Conservation (phyloP, 225 moss, liverwort and hornwort species). For the Marchantia polymorpha region DNA sequence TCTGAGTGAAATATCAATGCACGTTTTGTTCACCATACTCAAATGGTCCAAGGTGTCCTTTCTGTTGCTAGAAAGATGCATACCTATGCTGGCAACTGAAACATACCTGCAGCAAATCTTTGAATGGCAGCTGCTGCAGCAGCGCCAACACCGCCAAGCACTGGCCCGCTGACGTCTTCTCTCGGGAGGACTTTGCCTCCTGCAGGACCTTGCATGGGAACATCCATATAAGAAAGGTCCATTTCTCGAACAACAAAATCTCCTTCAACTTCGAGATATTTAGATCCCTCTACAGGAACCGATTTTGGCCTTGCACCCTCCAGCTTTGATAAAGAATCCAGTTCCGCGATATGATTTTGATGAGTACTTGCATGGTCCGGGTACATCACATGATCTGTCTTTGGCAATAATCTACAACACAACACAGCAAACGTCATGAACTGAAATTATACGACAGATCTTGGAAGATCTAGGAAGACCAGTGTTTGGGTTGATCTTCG, state of each 20-base stretch:
- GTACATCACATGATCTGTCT: neutral
- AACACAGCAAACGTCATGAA: neutral
- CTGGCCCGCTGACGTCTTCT: constrained; percentile 27
- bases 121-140: constrained; percentile 50
- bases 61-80: neutral
- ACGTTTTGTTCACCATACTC: neutral
- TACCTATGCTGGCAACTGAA: neutral
- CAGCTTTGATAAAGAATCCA: constrained; percentile 2
- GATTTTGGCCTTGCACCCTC: constrained; percentile 26
- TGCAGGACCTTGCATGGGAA: neutral
- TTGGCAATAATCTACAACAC: constrained; percentile 18
- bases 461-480: too few relatives aligned
- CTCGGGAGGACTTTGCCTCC: constrained; percentile 4
- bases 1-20: too few relatives aligned
- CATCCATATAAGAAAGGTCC: constrained; percentile 9
- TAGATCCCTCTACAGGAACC: constrained; percentile 20
- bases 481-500: too few relatives aligned
- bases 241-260: constrained; percentile 6
- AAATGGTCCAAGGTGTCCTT: neutral
- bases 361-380: neutral
- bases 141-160: constrained; percentile 50
- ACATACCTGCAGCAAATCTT: constrained; percentile 43
- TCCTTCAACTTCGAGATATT: constrained; percentile 7
- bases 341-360: neutral
- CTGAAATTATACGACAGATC: neutral